Conservation (phyloP, 768 basidiomycete species). For the Phallus indusiatus region DNA sequence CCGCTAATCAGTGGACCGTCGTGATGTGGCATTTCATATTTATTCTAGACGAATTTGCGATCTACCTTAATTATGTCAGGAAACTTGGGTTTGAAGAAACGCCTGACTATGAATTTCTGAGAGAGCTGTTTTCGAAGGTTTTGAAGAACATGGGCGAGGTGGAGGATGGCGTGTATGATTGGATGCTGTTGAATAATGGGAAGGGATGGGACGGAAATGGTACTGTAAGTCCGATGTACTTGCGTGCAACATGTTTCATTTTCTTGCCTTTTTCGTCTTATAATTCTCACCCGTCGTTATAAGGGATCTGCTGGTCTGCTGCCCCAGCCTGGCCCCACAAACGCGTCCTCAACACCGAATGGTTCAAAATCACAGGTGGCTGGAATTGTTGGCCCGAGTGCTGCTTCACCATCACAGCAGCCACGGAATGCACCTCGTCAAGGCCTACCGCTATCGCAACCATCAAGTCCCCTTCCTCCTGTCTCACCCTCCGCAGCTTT, state of each 20-base stretch:
- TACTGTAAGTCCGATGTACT: not conserved
- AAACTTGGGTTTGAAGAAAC: conserved; percentile 99
- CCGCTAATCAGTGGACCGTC: not conserved
- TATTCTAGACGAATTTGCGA: conserved; percentile 85
- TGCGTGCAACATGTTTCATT: not conserved
- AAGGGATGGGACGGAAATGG: conserved; percentile 7
- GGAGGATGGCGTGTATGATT: conserved; percentile 93
- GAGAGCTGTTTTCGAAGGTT: conserved; percentile 90
- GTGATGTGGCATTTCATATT: not conserved
- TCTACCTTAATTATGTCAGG: conserved; percentile 98
- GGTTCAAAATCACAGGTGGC: not conserved
- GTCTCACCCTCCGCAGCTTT: conserved; percentile 71
- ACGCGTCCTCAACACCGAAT: not conserved
- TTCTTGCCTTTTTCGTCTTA: not conserved
- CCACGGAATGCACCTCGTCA: not conserved
- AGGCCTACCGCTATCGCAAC: conserved; percentile 48
- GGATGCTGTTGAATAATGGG: conserved; percentile 83
- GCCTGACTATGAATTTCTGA: conserved; percentile 96
- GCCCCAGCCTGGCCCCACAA: not conserved
- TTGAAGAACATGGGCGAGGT: conserved; percentile 84
- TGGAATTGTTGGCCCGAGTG: not conserved
- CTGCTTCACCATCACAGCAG: not conserved
- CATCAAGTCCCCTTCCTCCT: conserved; percentile 25
- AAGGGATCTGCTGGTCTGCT: not conserved
- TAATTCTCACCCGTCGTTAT: not conserved